These are phyloP conservation scores for Coemansia sp. DNA, from an alignment of 192 early-diverging fungal genomes.

Conservation along the genomic window DNA sequence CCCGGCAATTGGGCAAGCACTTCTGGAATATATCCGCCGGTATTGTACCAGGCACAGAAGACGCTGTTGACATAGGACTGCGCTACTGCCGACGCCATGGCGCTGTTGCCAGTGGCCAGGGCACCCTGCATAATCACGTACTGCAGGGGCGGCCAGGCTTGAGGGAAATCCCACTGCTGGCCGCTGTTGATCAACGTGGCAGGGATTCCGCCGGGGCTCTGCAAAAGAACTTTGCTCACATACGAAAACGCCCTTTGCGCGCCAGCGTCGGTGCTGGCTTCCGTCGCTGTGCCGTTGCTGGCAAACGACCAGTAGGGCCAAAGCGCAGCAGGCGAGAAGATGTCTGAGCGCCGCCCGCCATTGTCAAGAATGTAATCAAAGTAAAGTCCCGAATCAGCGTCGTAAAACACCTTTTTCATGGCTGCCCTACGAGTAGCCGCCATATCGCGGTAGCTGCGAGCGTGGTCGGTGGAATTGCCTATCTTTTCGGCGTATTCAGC, in stretches of 20 bases:
- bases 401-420: slow-evolving; percentile 60
- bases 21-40: slow-evolving; percentile 63
- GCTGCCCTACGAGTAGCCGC: slow-evolving; percentile 48
- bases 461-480: neutral
- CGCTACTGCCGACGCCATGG: slow-evolving; percentile 42
- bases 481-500: slow-evolving; percentile 9
- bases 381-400: slow-evolving; percentile 49
- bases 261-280: neutral
- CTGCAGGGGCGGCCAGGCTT: slow-evolving; percentile 69
- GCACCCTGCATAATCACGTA: slow-evolving; percentile 61
- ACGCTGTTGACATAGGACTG: slow-evolving; percentile 59
- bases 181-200: slow-evolving; percentile 61
- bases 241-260: slow-evolving; percentile 47
- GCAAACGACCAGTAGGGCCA: slow-evolving; percentile 69
- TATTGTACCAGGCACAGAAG: slow-evolving; percentile 70
- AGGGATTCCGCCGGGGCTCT: slow-evolving; percentile 64
- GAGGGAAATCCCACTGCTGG: slow-evolving; percentile 77
- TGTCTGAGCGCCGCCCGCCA: slow-evolving; percentile 12
- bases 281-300: slow-evolving; percentile 4
- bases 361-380: slow-evolving; percentile 62
- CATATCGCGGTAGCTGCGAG: slow-evolving; percentile 10
- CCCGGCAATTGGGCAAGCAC: slow-evolving; percentile 43
- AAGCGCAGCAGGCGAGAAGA: slow-evolving; percentile 55
- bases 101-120: slow-evolving; percentile 12
- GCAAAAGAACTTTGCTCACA: slow-evolving; percentile 27